Evolutionary conservation across 2,329 filamentous ascomycete species (phyloP), one percentile per base, ranked within the genome.

Genomic region (Mollisia scopiformis): DNA sequence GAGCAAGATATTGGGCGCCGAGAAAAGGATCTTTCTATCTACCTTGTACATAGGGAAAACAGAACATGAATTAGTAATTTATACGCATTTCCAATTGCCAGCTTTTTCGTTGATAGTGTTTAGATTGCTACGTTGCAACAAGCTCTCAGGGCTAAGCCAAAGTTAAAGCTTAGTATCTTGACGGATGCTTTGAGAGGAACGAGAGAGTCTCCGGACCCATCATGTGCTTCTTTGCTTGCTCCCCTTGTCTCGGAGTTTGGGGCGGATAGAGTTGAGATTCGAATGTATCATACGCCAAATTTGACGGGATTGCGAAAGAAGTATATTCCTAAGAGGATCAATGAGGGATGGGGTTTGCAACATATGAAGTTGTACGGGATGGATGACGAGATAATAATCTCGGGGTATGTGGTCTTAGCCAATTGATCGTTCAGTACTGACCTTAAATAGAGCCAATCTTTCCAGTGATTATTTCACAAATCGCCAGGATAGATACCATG

Each of bases 341-440:
- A 99, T 69, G 95, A 99, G 77, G 95, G 95, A 19, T 99, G 95
- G 95, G 95, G 95, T 1, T 78, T 99, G 63, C 95, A 99, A 74
- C 95, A 99, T 73, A 99, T 99, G 94, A 99, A 99, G 82, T 81
- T 99, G 0, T 99, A 99, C 69, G 95, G 95, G 0, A 80, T 97
- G 23, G 95, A 99, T 70, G 93, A 99, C 71, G 93, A 97, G 75
- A 90, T 99, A 60, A 94, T 99, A 66, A 86, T 99, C 70, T 96
- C 93, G 7, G 93, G 93, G 86, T 92, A 83, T 64, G 79, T 54
- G 21, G 10, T 11, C 30, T 10, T 14, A 10, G 19, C 55, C 47
- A 49, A 61, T 59, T 54, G 35, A 23, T 10, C 4, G 21, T 10
- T 10, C 39, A 21, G n/a, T 43, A 21, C 55, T 61, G 49, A 58